Evolutionary conservation across 1,284 basidiomycete species (phyloP).

Genomic region (Thelephora terrestris): DNA sequence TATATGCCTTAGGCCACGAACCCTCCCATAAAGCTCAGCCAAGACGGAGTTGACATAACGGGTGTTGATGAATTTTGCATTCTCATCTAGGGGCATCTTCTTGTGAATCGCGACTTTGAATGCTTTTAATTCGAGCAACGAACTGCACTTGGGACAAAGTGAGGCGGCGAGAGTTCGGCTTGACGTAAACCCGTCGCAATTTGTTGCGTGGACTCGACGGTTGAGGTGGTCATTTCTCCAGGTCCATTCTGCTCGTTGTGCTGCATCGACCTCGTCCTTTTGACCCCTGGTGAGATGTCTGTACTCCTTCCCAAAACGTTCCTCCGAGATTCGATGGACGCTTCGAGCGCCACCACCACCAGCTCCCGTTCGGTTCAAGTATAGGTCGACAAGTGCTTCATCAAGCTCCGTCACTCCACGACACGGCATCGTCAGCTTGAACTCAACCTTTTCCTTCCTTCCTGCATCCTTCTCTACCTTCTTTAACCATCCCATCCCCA

Average conservation of each 20-base stretch:
- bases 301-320: neutral
- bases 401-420: neutral
- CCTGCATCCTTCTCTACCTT: too few relatives aligned
- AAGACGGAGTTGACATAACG: neutral
- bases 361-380: neutral
- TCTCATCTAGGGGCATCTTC: neutral
- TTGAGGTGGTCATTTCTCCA: neutral
- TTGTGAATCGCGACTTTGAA: neutral
- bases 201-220: neutral
- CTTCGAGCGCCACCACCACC: conserved; percentile 3
- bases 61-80: neutral
- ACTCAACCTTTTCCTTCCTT: too few relatives aligned
- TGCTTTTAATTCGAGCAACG: neutral
- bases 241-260: neutral
- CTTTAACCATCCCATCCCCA: too few relatives aligned
- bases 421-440: too few relatives aligned
- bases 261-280: neutral
- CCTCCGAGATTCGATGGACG: neutral
- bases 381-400: neutral
- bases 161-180: neutral
- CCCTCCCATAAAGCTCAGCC: neutral
- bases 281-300: neutral
- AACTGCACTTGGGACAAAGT: neutral
- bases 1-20: neutral
- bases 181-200: neutral